Conservation (phyloP, 176 grass and related monocot genomes). For the Panicum miliaceum region DNA sequence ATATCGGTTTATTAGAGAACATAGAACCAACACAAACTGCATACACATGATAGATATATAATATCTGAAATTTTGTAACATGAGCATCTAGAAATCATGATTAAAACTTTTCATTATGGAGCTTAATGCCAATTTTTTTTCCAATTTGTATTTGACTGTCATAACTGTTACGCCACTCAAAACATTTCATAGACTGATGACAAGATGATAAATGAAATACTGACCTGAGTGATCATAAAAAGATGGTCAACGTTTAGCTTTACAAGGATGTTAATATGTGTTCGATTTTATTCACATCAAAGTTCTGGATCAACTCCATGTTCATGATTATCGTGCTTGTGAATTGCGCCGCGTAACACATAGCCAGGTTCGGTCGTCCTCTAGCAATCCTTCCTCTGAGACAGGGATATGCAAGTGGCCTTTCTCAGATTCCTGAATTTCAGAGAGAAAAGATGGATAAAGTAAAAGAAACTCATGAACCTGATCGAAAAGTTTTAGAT, state of each 20-base stretch:
- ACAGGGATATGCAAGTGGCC: constrained; percentile 81
- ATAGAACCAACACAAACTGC: neutral
- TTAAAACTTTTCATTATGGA: neutral
- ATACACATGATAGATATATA: neutral
- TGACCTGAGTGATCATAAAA: constrained; percentile 24
- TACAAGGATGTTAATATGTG: neutral
- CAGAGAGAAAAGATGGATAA: constrained; percentile 9
- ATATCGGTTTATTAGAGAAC: constrained; percentile 14
- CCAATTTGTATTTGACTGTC: neutral
- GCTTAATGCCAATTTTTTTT: neutral
- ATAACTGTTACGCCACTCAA: neutral
- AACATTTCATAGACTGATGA: constrained; percentile 11
- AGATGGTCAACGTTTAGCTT: constrained; percentile 25
- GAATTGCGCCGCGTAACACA: constrained; percentile 50
- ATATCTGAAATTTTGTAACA: neutral
- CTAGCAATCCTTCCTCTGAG: constrained; percentile 37
- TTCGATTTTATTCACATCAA: constrained; percentile 19
- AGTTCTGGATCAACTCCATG: neutral
- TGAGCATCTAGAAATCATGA: neutral
- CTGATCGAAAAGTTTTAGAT: neutral
- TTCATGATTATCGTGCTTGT: constrained; percentile 12
- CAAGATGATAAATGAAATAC: constrained; percentile 8
- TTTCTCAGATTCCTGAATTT: constrained; percentile 64
- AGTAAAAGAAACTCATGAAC: neutral
- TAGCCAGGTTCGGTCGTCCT: constrained; percentile 58